Evolutionary conservation across 768 basidiomycete genomes (phyloP), one percentile per base, ranked within the genome.

Genomic region (Rhodosporidiobolus sp.): DNA sequence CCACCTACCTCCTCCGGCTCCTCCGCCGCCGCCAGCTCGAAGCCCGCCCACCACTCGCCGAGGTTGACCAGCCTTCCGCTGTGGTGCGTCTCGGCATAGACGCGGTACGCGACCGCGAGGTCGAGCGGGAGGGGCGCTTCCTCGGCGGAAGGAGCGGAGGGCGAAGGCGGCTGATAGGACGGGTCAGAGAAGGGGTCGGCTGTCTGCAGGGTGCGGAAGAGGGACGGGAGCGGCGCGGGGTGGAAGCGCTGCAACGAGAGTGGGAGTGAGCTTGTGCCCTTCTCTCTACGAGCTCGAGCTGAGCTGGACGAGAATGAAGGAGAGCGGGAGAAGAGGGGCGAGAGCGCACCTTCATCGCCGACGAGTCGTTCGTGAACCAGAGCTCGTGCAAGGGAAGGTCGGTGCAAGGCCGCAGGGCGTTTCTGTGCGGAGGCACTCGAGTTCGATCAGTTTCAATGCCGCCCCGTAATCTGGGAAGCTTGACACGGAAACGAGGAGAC

Each of bases 21-120:
- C 7, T 76, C 55, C 54, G 50, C 56, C 24, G 56, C 67, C 5
- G 50, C 53, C 17, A 68, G 35, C 50, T 76, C 70, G 54, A 77
- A 79, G 12, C 69, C 70, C 0, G 28, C 54, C 67, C 70, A 77
- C 78, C 78, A 79, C 54, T 79, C 78, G 0, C 70, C 73, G 24
- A 79, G 56, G 46, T 79, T 79, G 52, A 74, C 69, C 32, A 72
- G 50, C 68, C 73, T 67, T 3, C 78, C 78, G 17, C 30, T 28
- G 16, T 56, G 30, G 34, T 72, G 62, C 53, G 71, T 59, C 26
- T 78, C 76, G 30, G 53, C 45, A 63, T 73, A 76, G 28, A 56
- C 34, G 30, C 75, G 61, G 59, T 67, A 76, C 52, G 72, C 72
- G 59, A 76, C 59, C 1, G 65, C 69, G 12, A 73, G 49, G 55